Conservation (phyloP, 148 eudicot species). For the Rhododendron simsii region DNA sequence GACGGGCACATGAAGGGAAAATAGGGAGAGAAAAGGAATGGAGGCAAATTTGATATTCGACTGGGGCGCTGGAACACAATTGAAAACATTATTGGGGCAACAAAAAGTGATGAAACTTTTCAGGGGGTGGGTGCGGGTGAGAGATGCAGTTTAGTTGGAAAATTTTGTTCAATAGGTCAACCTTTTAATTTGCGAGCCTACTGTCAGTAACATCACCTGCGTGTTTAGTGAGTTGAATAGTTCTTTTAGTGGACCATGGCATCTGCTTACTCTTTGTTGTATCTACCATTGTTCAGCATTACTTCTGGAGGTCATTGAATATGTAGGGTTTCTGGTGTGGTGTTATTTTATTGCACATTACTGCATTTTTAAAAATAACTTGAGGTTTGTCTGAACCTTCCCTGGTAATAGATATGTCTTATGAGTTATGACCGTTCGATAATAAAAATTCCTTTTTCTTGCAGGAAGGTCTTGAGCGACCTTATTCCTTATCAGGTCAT, state of each 20-base stretch:
- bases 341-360: not conserved
- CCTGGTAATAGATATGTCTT: not conserved
- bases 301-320: not conserved
- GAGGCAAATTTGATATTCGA: not conserved
- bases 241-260: not conserved
- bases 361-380: not conserved
- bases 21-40: not conserved
- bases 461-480: conserved; percentile 53
- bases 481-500: conserved; percentile 26
- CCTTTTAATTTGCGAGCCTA: not conserved
- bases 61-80: not conserved
- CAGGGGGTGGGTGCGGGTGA: not conserved
- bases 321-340: not conserved
- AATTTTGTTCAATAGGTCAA: not conserved
- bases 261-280: not conserved
- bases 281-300: not conserved
- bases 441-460: not conserved
- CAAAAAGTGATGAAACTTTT: not conserved
- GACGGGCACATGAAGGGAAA: not conserved
- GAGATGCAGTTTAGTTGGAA: not conserved
- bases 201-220: not conserved
- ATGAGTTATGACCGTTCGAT: not conserved
- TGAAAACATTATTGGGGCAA: not conserved
- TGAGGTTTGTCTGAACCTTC: not conserved
- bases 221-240: not conserved